Conservation (phyloP, 1,139 yeast genomes). For the Yamadazyma siamensis region DNA sequence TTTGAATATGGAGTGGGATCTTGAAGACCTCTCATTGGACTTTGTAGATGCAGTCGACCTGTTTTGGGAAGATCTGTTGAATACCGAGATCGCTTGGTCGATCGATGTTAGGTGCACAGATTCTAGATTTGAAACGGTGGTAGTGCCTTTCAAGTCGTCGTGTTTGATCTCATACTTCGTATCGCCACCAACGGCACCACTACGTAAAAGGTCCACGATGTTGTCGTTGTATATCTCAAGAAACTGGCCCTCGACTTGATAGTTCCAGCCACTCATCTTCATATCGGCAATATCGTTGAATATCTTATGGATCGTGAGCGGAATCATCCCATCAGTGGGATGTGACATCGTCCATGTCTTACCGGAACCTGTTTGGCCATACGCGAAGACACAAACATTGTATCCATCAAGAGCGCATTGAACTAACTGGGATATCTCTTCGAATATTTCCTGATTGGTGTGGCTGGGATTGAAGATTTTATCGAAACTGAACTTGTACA, state of each 20-base stretch:
- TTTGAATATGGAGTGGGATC: conserved; percentile 71
- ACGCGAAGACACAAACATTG: conserved; percentile 92
- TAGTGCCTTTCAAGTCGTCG: conserved; percentile 49
- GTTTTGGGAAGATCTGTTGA: conserved; percentile 55
- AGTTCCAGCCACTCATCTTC: conserved; percentile 61
- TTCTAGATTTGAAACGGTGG: conserved; percentile 60
- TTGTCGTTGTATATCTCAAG: conserved; percentile 87
- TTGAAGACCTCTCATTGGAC: conserved; percentile 73
- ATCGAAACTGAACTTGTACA: conserved; percentile 65
- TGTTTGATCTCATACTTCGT: conserved; percentile 72
- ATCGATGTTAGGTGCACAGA: conserved; percentile 46
- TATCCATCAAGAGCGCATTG: conserved; percentile 90
- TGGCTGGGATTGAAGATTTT: conserved; percentile 60
- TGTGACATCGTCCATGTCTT: conserved; percentile 90
- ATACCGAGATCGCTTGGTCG: conserved; percentile 47
- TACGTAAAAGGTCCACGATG: conserved; percentile 60
- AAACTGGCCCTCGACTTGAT: conserved; percentile 68
- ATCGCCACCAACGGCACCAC: conserved; percentile 9
- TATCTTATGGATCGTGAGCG: conserved; percentile 70
- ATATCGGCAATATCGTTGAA: conserved; percentile 56
- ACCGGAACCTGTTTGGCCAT: conserved; percentile 98
- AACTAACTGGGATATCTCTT: conserved; percentile 80
- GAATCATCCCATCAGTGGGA: conserved; percentile 73
- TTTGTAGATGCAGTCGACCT: conserved; percentile 82
- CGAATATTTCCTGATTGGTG: conserved; percentile 64